Evolutionary conservation across 306 rosid species (phyloP).

Genomic region (Carpinus viminea): DNA sequence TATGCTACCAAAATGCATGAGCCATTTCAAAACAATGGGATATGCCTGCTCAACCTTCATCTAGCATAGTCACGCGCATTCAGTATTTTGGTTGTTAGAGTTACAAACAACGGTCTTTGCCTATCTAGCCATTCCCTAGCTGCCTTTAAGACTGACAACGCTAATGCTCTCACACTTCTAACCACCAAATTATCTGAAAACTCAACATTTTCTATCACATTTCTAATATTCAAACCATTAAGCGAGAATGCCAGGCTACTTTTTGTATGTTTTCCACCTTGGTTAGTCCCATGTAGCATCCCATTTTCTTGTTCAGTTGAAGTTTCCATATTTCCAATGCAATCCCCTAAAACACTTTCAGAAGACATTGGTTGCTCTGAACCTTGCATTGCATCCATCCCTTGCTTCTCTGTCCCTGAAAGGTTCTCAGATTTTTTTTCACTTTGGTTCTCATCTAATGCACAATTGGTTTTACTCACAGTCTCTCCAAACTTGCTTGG

Average conservation of each 20-base stretch:
- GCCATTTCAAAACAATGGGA: slow-evolving; percentile 69
- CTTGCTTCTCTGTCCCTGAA: slow-evolving; percentile 62
- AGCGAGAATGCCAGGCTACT: slow-evolving; percentile 42
- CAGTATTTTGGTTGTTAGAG: slow-evolving; percentile 34
- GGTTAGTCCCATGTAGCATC: slow-evolving; percentile 33
- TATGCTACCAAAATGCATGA: slow-evolving; percentile 64
- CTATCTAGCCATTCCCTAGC: slow-evolving; percentile 55
- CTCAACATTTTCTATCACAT: slow-evolving; percentile 44
- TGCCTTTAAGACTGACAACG: slow-evolving; percentile 48
- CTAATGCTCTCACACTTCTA: slow-evolving; percentile 49
- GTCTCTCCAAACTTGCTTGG: slow-evolving; percentile 36
- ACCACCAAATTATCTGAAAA: slow-evolving; percentile 51
- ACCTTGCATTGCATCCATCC: slow-evolving; percentile 32
- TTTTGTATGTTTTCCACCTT: slow-evolving; percentile 40
- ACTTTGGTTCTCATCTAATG: slow-evolving; percentile 42
- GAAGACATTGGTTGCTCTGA: slow-evolving; percentile 38
- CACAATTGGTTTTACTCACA: slow-evolving; percentile 33
- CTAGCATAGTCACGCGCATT: slow-evolving; percentile 40
- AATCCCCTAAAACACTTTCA: slow-evolving; percentile 40
- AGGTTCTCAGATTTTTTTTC: slow-evolving; percentile 35
- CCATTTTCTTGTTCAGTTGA: slow-evolving; percentile 43
- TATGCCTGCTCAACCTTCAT: slow-evolving; percentile 61
- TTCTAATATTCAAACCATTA: slow-evolving; percentile 49
- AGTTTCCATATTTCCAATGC: slow-evolving; percentile 37
- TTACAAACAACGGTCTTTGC: slow-evolving; percentile 52